Evolutionary conservation across 495 filamentous ascomycete genomes (phyloP).

Genomic region (Venustampulla echinocandica): DNA sequence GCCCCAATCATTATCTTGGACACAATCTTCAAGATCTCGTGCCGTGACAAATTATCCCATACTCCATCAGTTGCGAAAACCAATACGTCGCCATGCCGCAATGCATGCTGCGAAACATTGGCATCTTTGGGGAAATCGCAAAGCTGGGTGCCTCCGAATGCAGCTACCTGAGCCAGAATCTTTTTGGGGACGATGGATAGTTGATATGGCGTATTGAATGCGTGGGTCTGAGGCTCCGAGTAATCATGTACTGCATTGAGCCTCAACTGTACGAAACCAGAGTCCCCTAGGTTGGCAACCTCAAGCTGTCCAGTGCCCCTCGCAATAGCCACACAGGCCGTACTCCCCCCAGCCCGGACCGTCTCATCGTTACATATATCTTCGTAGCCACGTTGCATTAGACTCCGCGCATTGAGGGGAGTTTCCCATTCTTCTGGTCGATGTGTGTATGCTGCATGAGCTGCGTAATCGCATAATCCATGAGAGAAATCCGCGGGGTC

Average conservation of each 20-base stretch:
- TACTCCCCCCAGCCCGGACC: slow-evolving; percentile 79
- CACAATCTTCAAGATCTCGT: slow-evolving; percentile 74
- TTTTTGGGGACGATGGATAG: slow-evolving; percentile 77
- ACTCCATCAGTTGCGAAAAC: slow-evolving; percentile 91
- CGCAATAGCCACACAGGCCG: slow-evolving; percentile 74
- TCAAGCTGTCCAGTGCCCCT: slow-evolving; percentile 62
- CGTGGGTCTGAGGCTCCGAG: slow-evolving; percentile 84
- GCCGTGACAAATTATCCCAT: slow-evolving; percentile 91
- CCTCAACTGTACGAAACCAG: slow-evolving; percentile 82
- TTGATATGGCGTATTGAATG: slow-evolving; percentile 96
- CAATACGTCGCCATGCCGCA: slow-evolving; percentile 85
- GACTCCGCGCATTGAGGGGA: slow-evolving; percentile 50
- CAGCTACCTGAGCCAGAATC: slow-evolving; percentile 62
- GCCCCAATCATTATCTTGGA: slow-evolving; percentile 61
- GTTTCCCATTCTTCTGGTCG: slow-evolving; percentile 15
- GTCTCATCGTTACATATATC: slow-evolving; percentile 61
- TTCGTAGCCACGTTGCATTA: slow-evolving; percentile 81
- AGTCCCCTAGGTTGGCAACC: slow-evolving; percentile 94
- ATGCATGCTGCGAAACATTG: slow-evolving; percentile 59
- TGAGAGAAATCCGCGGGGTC: slow-evolving; percentile 95
- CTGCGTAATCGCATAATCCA: slow-evolving; percentile 89
- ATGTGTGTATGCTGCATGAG: slow-evolving; percentile 52
- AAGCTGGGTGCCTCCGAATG: slow-evolving; percentile 74
- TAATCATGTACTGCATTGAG: slow-evolving; percentile 73
- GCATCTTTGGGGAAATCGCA: slow-evolving; percentile 79